These are phyloP conservation scores for Rhodosporidiobolus sp. DNA, from an alignment of 768 basidiomycete genomes.

Conservation along the genomic window DNA sequence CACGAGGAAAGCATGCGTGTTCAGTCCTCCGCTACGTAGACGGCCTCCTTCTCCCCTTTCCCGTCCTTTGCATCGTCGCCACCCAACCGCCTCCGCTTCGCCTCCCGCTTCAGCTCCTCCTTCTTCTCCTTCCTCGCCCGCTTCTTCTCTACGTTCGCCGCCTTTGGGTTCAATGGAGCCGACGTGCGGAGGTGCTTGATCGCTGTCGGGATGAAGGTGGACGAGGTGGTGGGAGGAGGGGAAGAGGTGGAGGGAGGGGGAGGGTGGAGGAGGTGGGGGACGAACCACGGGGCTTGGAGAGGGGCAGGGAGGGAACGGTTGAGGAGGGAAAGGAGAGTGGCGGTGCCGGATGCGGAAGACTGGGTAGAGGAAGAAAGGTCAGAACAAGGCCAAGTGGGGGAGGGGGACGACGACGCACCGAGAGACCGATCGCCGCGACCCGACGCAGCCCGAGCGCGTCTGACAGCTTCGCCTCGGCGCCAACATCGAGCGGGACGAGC, in stretches of 20 bases:
- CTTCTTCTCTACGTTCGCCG: constrained; percentile 56
- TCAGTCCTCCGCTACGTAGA: constrained; percentile 28
- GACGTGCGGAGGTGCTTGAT: constrained; percentile 77
- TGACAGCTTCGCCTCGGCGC: constrained; percentile 63
- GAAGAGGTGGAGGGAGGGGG: constrained; percentile 39
- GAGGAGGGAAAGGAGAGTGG: constrained; percentile 49
- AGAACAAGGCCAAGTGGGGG: constrained; percentile 2
- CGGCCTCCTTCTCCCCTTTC: not conserved
- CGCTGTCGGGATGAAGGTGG: constrained; percentile 62
- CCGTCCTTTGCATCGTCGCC: not conserved
- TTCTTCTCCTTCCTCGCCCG: not conserved
- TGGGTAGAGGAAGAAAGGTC: constrained; percentile 24
- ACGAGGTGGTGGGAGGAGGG: constrained; percentile 27
- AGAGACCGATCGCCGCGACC: constrained; percentile 64
- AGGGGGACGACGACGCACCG: constrained; percentile 54
- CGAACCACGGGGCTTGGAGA: constrained; percentile 66
- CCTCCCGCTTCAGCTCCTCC: not conserved
- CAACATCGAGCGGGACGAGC: constrained; percentile 65
- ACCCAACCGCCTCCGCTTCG: not conserved
- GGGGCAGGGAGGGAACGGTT: constrained; percentile 53
- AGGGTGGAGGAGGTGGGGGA: constrained; percentile 42
- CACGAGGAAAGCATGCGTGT: not conserved
- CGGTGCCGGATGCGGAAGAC: constrained; percentile 54
- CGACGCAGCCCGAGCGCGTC: constrained; percentile 64
- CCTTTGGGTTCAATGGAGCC: constrained; percentile 73